Evolutionary conservation across 1,139 yeast species (phyloP), one percentile per base, ranked within the genome.

Genomic region (Taphrina wiesneri): DNA sequence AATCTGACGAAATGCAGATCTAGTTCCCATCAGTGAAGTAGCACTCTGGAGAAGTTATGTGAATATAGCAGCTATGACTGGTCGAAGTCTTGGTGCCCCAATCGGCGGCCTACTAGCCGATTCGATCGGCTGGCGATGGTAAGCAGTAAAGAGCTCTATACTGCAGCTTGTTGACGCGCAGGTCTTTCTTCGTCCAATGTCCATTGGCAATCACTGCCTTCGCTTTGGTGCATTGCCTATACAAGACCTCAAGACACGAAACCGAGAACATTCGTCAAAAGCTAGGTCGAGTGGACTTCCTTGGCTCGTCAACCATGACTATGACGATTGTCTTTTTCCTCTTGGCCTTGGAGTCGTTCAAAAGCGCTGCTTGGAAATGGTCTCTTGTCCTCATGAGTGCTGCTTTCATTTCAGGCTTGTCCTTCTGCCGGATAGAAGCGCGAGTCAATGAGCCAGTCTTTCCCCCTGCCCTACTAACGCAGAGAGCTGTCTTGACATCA

Each of bases 1-100:
- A n/a, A n/a, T n/a, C 51, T 45, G 15, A 45, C n/a, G 2, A 9
- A n/a, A 17, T 15, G 17, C 9, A 49, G 53, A 60, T 30, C 56
- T 60, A 7, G 64, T 60, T 6, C 49, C 59, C 9, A 13, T 51
- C 6, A 46, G 47, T 6, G 64, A 60, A 17, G 59, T 60, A 15
- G 64, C 64, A 23, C 25, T 30, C 11, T 60, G 64, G 64, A n/a
- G 64, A 30, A 41, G 56, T 28, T 60, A 60, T 49, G 64, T 60
- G 60, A 60, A 60, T 34, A 34, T 60, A 4, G 30, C 59, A 28
- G 47, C 57, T 6, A 60, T 57, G 25, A 17, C 34, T 2, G 64
- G 64, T 11, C 28, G 64, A 49, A 52, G 59, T 19, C 15, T 60
- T 15, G 64, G 64, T 11, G 64, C 49, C 3, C 60, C 64, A 3